Evolutionary conservation across 495 filamentous ascomycete genomes (phyloP).

Genomic region (Chaetomidium leptoderma): DNA sequence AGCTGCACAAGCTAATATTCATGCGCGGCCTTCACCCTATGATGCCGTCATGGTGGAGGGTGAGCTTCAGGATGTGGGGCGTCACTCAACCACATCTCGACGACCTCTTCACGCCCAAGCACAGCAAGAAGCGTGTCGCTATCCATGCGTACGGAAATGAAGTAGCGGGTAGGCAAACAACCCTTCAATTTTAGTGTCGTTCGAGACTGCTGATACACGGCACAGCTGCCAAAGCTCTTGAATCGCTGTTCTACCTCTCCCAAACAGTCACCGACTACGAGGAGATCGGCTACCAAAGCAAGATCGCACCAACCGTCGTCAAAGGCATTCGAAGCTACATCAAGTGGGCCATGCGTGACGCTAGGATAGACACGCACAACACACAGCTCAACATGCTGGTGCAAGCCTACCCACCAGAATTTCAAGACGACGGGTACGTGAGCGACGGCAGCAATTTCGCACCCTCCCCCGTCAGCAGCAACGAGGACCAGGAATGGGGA

Average conservation of each 20-base stretch:
- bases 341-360: slow-evolving; percentile 29
- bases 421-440: slow-evolving; percentile 4
- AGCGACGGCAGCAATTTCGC: slow-evolving; percentile 6
- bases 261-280: slow-evolving; percentile 31
- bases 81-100: slow-evolving; percentile 25
- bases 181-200: background rate
- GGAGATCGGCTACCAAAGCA: slow-evolving; percentile 19
- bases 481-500: background rate
- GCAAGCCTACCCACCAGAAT: slow-evolving; percentile 17
- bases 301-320: slow-evolving; percentile 20
- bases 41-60: slow-evolving; percentile 31
- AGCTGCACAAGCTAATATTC: slow-evolving; percentile 30
- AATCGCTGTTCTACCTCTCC: slow-evolving; percentile 30
- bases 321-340: slow-evolving; percentile 25
- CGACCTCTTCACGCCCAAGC: slow-evolving; percentile 24
- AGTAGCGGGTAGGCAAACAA: slow-evolving; percentile 22
- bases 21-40: slow-evolving; percentile 33
- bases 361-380: slow-evolving; percentile 12
- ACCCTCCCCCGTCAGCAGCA: slow-evolving; percentile 1
- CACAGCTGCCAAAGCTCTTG: slow-evolving; percentile 31
- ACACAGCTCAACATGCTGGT: slow-evolving; percentile 21
- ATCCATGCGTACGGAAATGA: slow-evolving; percentile 28
- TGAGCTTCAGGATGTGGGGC: slow-evolving; percentile 32
- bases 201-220: slow-evolving; percentile 3
- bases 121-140: slow-evolving; percentile 26